Evolutionary conservation across 73 alveolate genomes (phyloP), one percentile per base, ranked within the genome.

Genomic region (Paramecium sonneborni): DNA sequence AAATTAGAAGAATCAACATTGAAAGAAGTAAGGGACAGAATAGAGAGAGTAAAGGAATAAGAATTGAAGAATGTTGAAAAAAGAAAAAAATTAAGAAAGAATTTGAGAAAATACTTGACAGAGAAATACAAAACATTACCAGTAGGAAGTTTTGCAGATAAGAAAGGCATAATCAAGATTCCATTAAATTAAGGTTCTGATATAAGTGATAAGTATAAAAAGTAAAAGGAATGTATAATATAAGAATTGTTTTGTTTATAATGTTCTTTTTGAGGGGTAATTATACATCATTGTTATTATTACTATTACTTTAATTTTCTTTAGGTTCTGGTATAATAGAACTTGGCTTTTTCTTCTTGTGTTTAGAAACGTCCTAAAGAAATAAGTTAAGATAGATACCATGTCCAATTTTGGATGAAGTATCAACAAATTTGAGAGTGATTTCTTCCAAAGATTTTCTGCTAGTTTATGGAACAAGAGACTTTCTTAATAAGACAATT

Each of bases 331-430:
- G 87, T 35, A 9, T 2, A 74, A 74, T 74, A 95, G 99, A 98
- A 97, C 93, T 97, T 98, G 97, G 93, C 96, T 96, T 98, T 99
- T 93, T 99, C 99, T 69, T 98, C 99, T 92, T 96, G 89, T 87
- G 99, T 99, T 95, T 99, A 99, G 99, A 96, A 99, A 95, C 99
- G 96, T 72, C 97, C 92, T 55, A 84, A 12, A 5, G 15, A 26
- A 38, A 28, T 14, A 12, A 23, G 46, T 1, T 3, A 12, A 1
- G 12, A n/a, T 20, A 14, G 8, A 6, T 92, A 67, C 99, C 99
- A 96, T 99, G 99, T 43, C 99, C 99, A 70, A 96, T 93, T 98
- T 99, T 99, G 94, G 99, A 96, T 18, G 99, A 96, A 93, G 99
- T 99, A 97, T 99, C 99, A 95, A 99, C 98, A 98, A 99, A 99